phyloP scores from a whole-genome alignment of 2,329 filamentous ascomycete genomes.

The Diaporthe batatas region DNA sequence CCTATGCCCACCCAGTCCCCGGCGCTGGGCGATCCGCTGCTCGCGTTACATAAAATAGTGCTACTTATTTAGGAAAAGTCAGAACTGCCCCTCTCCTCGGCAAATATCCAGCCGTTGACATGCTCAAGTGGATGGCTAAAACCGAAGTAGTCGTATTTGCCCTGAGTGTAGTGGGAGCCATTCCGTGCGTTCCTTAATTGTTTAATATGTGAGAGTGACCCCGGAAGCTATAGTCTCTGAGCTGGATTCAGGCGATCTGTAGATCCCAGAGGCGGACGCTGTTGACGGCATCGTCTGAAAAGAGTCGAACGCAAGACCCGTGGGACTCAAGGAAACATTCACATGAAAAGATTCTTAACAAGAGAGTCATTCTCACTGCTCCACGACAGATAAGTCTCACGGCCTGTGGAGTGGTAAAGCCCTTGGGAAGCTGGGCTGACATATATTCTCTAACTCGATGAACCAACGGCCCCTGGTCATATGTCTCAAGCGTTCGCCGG shows the following conservation, averaged over 20 bases:
- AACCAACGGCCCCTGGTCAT: neutral
- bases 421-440: constrained; percentile 1
- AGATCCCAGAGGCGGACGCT: neutral
- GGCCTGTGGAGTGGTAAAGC: no score
- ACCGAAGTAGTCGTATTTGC: constrained; percentile 1
- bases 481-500: neutral
- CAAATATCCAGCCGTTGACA: constrained; percentile 19
- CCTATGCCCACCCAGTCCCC: constrained; percentile 18
- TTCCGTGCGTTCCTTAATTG: neutral
- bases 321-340: neutral
- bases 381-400: constrained; percentile 5
- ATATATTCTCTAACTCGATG: neutral
- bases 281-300: neutral
- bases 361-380: constrained; percentile 12
- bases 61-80: neutral
- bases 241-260: constrained; percentile 14
- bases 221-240: neutral
- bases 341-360: neutral
- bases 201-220: neutral
- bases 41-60: neutral
- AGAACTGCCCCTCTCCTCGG: constrained; percentile 7
- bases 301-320: neutral
- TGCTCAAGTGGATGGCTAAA: neutral
- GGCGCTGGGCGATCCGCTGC: neutral
- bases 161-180: constrained; percentile 9